Base-by-base conservation (phyloP, 495 filamentous ascomycete genomes). In the Immersiella caudata region DNA sequence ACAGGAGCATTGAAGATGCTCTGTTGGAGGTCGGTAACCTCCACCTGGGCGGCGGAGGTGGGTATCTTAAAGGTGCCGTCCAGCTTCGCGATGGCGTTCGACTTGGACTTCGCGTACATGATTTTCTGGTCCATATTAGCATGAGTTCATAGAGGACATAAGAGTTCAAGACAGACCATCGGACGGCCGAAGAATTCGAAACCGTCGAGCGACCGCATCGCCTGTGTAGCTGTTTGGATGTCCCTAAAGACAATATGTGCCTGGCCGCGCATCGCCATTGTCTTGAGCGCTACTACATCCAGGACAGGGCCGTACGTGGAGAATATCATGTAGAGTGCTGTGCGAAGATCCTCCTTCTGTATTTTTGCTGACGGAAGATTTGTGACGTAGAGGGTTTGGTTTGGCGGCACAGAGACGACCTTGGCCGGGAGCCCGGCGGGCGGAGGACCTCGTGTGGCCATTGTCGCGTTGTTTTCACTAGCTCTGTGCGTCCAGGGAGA, bases 201-300 rank as follows among this genome's bases (percentile, higher is more conserved):
- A 0, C 92, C 93, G 70, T 98, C 90, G 26, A 97, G 80, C 29
- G 91, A 87, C 63, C 94, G 84, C 88, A 98, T 90, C 1, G 95
- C 95, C 73, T 96, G 91, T 33, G 93, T 95, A 55, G 92, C 93
- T 2, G 89, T 85, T 65, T 94, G 89, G 14, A 94, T 81, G 74
- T 99, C 95, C 66, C 91, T 87, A 77, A 92, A 97, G 3, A 94
- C 91, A 56, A 99, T 83, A 74, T 97, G 94, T 60, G 95, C 96
- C 77, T 98, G 95, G 1, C 95, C 95, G 40, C 96, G 91, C 90
- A 97, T 94, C 79, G 93, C 93, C 72, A 81, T 82, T 0, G 91
- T 95, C 79, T 92, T 93, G 72, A 97, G 83, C 35, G 92, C 90
- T 35, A 96, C 91, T n/a, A 99, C 89, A 74, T 98, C 95, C 58